Base-by-base conservation (phyloP, 352 stramenopile genomes). In the Phytophthora uliginosa region DNA sequence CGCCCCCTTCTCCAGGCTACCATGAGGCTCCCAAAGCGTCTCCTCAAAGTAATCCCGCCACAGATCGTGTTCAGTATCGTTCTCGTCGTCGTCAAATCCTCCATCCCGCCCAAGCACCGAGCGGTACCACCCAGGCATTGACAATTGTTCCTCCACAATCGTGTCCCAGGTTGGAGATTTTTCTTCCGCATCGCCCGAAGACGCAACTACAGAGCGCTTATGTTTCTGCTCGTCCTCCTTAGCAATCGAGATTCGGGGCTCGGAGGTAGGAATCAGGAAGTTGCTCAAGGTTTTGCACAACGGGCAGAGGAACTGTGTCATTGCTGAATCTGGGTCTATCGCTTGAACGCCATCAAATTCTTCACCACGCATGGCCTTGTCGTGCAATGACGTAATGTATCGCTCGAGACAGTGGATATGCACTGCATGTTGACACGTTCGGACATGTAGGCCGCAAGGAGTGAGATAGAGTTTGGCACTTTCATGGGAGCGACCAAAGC, bases 271-370 rank as follows among this genome's bases (percentile, higher is more conserved):
- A 33, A 98, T 86, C 31, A 98, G 73, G 51, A 97, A 95, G 66
- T 98, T 98, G 69, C 90, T 96, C 33, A 98, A 65, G 8, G 83
- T 96, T 78, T 98, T 98, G 76, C 94, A 98, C 55, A 98, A 63
- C 9, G 94, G 94, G 62, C 94, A 98, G 52, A 98, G 67, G 28
- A 98, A 98, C 70, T 98, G 90, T 7, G 86, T 97, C 90, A 97
- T 97, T 10, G 86, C 83, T 45, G 90, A 94, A 66, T 97, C 90
- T 9, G 87, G 87, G 70, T 97, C 90, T 45, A 97, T 95, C 5
- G 90, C 90, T 73, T 97, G 90, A 62, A 95, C 88, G 10, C 90
- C 90, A 66, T 97, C 90, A 73, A 96, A 97, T 48, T 97, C 90
- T 70, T 97, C 90, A 33, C 90, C 90, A 48, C 89, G 90, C 65